Evolutionary conservation across 192 early-diverging fungal species (phyloP), one percentile per base, ranked within the genome.

Genomic region (Coemansia sp.): DNA sequence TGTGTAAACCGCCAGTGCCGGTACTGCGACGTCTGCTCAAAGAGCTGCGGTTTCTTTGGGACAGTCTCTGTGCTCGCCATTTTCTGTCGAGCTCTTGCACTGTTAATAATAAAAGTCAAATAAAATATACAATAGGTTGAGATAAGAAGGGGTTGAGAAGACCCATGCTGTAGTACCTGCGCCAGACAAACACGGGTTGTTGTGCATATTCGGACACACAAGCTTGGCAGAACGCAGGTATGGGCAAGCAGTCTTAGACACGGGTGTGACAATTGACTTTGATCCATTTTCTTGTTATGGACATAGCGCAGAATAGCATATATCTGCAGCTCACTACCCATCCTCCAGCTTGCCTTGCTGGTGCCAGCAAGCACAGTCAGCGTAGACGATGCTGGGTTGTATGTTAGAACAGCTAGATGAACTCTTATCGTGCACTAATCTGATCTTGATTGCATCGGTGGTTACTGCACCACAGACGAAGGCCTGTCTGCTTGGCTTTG

Each of bases 1-100:
- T 83, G 81, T 31, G 83, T 86, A 34, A 87, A 90, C 26, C 87
- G 73, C 90, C 90, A 92, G 60, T 92, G 83, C 32, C 81, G 85
- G 67, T 81, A 92, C 58, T 92, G 90, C 26, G 90, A 87, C 8
- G 86, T 82, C 62, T 91, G 86, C 58, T 90, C 83, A 57, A 82
- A 91, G 1, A 91, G 63, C 62, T 78, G 71, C 41, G 58, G 62
- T 27, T 64, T 69, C 28, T 54, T 32, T 25, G 60, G 34, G 6
- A 23, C 41, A 12, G 22, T 12, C 22, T 26, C 53, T 38, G 28
- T 34, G 4, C 9, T 18, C 16, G 51, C 52, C 51, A 49, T 56
- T 0, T n/a, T n/a, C 19, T 30, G 47, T 44, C 9, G 16, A 44
- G 38, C 3, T n/a, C n/a, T 44, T 44, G 38, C 38, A 16, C 12